phyloP scores from a whole-genome alignment of 2,329 filamentous ascomycete genomes.

The Aschersonia sp. region DNA sequence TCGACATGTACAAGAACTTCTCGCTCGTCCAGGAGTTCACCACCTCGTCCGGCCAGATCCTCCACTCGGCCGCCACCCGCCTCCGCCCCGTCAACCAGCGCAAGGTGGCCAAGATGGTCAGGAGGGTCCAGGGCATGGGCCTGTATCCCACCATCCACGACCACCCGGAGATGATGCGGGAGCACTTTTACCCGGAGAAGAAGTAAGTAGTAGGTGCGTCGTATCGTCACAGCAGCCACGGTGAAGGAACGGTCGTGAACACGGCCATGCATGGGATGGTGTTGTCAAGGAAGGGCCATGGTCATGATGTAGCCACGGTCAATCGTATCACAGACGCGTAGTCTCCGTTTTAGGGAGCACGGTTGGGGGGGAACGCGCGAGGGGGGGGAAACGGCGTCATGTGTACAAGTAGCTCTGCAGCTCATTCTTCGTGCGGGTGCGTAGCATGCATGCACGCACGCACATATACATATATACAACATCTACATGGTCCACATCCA shows the following conservation, averaged over 20 bases:
- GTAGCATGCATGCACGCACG: too few species aligned
- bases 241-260: neutral
- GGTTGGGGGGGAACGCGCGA: too few species aligned
- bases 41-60: conserved; percentile 73
- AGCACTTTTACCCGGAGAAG: conserved; percentile 16
- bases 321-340: too few species aligned
- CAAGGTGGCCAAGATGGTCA: conserved; percentile 82
- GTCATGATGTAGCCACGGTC: too few species aligned
- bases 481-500: too few species aligned
- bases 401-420: too few species aligned
- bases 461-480: too few species aligned
- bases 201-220: neutral
- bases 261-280: too few species aligned
- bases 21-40: conserved; percentile 82
- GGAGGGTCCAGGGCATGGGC: conserved; percentile 76
- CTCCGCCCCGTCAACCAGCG: conserved; percentile 82
- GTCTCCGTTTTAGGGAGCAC: too few species aligned
- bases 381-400: too few species aligned
- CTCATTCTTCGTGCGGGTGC: too few species aligned
- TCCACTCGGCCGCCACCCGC: conserved; percentile 58
- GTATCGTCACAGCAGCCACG: neutral
- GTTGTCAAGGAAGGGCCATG: too few species aligned
- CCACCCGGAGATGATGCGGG: conserved; percentile 66
- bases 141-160: conserved; percentile 82
- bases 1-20: conserved; percentile 92